phyloP scores from a whole-genome alignment of 495 filamentous ascomycete species.

The Tuber calosporum region DNA sequence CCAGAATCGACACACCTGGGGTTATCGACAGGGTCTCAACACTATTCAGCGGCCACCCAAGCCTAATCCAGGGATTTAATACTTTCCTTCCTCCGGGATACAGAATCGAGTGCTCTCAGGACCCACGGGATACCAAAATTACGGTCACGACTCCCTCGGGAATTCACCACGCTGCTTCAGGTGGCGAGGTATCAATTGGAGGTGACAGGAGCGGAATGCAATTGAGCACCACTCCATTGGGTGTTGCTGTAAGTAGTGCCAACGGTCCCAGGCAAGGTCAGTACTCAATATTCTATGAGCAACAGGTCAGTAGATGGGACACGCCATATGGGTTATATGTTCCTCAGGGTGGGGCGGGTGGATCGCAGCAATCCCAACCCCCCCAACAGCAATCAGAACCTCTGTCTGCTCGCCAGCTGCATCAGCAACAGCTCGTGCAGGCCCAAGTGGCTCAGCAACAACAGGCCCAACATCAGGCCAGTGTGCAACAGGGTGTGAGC shows the following conservation, averaged over 20 bases:
- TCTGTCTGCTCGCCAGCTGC: constrained; percentile 28
- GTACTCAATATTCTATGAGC: constrained; percentile 40
- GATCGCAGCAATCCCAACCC: constrained; percentile 35
- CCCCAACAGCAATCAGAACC: constrained; percentile 42
- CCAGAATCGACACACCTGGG: constrained; percentile 90
- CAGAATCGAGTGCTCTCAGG: constrained; percentile 72
- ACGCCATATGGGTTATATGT: constrained; percentile 41
- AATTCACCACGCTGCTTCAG: constrained; percentile 53
- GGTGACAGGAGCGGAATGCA: constrained; percentile 27
- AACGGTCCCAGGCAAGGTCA: constrained; percentile 30
- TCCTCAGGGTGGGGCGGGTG: constrained; percentile 31
- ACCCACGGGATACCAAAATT: constrained; percentile 50
- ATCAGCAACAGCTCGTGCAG: constrained; percentile 33
- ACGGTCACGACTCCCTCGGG: constrained; percentile 95
- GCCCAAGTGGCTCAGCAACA: constrained; percentile 41
- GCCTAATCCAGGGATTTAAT: constrained; percentile 96
- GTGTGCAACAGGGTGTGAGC: constrained; percentile 63
- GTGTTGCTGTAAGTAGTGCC: constrained; percentile 21
- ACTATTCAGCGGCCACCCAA: constrained; percentile 94
- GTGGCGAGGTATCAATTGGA: constrained; percentile 44
- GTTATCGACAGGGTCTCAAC: constrained; percentile 95
- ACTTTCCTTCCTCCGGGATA: constrained; percentile 97
- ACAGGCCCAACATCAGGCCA: constrained; percentile 64
- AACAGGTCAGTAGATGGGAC: constrained; percentile 49
- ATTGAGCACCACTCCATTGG: constrained; percentile 47